These are phyloP conservation scores for Jacaranda copaia DNA, from an alignment of 257 asterid genomes.

Conservation along the genomic window DNA sequence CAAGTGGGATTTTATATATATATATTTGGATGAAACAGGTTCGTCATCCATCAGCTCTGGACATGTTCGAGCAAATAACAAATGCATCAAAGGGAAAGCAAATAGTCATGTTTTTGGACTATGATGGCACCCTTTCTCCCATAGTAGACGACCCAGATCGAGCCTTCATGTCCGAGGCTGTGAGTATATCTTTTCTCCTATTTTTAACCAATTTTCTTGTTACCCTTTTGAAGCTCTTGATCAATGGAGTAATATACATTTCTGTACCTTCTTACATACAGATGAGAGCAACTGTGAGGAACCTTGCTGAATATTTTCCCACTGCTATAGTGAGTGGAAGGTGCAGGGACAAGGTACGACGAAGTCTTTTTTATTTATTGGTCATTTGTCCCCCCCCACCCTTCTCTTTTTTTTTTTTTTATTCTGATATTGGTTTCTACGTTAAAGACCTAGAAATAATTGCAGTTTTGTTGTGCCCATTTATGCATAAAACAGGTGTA, in stretches of 20 bases:
- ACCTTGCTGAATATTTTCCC: constrained; percentile 81
- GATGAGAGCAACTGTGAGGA: constrained; percentile 80
- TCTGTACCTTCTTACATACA: constrained; percentile 2
- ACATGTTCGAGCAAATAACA: constrained; percentile 80
- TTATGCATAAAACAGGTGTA: constrained; percentile 58
- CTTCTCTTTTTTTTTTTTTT: too few species aligned
- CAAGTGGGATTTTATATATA: constrained; percentile 3
- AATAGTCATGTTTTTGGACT: constrained; percentile 87
- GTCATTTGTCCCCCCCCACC: too few species aligned
- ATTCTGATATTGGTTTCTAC: too few species aligned
- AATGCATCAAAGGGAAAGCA: constrained; percentile 88
- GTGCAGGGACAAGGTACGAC: constrained; percentile 82
- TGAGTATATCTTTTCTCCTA: constrained; percentile 31
- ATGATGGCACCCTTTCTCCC: constrained; percentile 96
- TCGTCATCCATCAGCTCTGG: constrained; percentile 84
- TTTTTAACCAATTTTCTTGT: too few species aligned
- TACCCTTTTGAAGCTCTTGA: too few species aligned
- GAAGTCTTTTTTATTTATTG: too few species aligned
- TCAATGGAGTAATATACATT: too few species aligned
- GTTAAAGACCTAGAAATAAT: background rate
- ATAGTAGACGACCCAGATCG: constrained; percentile 94
- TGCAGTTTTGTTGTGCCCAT: background rate
- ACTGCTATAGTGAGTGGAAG: constrained; percentile 94
- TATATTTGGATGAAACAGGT: constrained; percentile 49
- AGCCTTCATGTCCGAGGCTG: constrained; percentile 90